Evolutionary conservation across 148 eudicot genomes (phyloP).

Genomic region (Vaccinium darrowii): DNA sequence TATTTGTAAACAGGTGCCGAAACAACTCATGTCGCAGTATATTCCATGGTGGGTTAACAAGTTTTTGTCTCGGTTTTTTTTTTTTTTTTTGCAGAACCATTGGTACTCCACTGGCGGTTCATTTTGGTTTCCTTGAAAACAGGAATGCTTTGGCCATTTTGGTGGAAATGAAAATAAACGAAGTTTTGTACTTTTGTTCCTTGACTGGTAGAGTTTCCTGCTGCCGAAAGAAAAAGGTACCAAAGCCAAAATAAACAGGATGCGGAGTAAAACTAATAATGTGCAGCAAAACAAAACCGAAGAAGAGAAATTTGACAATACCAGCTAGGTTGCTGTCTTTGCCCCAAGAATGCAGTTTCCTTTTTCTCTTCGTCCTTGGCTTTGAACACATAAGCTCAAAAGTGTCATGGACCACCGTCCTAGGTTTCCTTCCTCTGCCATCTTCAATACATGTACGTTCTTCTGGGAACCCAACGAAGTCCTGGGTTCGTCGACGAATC

Average conservation of each 20-base stretch:
- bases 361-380: conserved; percentile 10
- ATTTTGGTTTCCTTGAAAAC: background rate
- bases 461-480: background rate
- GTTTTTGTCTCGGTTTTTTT: background rate
- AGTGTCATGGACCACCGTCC: background rate
- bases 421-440: background rate
- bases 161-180: background rate
- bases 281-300: background rate
- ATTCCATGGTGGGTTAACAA: background rate
- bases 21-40: background rate
- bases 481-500: conserved; percentile 16
- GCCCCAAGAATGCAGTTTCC: conserved; percentile 14
- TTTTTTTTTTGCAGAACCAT: background rate
- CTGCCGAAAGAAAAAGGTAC: background rate
- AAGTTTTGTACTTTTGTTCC: background rate
- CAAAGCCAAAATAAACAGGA: background rate
- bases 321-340: conserved; percentile 13
- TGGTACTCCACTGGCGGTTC: background rate
- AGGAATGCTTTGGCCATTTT: background rate
- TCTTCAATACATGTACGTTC: conserved; percentile 12
- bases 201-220: background rate
- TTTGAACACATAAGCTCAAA: background rate
- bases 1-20: background rate
- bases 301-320: conserved; percentile 9
- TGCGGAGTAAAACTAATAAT: background rate